Evolutionary conservation across 495 filamentous ascomycete genomes (phyloP).

Genomic region (Penicillium argentinense): DNA sequence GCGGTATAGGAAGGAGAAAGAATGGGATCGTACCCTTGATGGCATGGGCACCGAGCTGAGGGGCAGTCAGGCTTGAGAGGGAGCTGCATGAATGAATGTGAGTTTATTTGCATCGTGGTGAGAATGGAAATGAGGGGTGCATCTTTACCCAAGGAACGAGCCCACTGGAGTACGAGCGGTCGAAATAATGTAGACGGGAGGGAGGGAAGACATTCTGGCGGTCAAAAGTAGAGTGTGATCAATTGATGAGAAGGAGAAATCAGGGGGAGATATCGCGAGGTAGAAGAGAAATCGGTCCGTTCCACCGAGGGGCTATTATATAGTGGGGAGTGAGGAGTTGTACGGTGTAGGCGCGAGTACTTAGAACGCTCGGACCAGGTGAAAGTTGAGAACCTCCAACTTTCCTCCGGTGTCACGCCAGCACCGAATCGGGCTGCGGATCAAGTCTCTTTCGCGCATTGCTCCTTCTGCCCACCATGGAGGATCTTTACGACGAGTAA

Average conservation of each 20-base stretch:
- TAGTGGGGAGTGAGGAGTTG: slow-evolving; percentile 29
- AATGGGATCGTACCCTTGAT: slow-evolving; percentile 70
- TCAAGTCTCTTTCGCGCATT: slow-evolving; percentile 9
- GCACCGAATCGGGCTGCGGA: slow-evolving; percentile 12
- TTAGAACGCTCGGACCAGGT: slow-evolving; percentile 29
- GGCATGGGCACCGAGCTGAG: slow-evolving; percentile 83
- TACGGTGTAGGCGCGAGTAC: slow-evolving; percentile 36
- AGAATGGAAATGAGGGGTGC: too few relatives aligned
- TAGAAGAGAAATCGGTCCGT: slow-evolving; percentile 6
- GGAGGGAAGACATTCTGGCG: slow-evolving; percentile 54
- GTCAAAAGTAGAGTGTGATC: neutral
- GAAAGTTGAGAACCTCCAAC: slow-evolving; percentile 20
- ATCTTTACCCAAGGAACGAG: slow-evolving; percentile 85
- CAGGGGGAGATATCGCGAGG: neutral
- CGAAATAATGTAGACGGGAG: slow-evolving; percentile 94
- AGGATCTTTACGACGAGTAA: slow-evolving; percentile 84
- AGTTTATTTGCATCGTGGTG: too few relatives aligned
- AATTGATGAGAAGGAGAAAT: neutral
- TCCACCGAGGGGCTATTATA: slow-evolving; percentile 9
- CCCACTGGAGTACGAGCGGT: slow-evolving; percentile 87
- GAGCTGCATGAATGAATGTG: slow-evolving; percentile 60
- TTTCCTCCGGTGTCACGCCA: slow-evolving; percentile 24
- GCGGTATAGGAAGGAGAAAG: neutral
- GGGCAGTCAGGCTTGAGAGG: slow-evolving; percentile 80
- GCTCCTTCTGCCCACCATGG: slow-evolving; percentile 52